Conservation (phyloP, 169 alveolate genomes). For the Plasmodium cynomolgi region DNA sequence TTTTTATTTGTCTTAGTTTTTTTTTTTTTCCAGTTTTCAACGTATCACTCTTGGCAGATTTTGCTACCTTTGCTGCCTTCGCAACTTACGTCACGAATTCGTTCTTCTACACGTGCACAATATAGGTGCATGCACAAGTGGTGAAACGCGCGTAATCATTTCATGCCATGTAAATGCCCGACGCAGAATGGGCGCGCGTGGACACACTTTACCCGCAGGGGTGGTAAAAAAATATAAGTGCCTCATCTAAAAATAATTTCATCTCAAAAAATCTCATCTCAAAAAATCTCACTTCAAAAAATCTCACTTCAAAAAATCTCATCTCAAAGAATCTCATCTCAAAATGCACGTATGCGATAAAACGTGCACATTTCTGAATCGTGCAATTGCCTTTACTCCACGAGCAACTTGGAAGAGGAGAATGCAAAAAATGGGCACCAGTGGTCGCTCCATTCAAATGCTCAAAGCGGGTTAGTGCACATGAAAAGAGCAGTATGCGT, state of each 20-base stretch:
- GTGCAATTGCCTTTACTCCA: not conserved
- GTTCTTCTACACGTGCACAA: not conserved
- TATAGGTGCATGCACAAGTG: not conserved
- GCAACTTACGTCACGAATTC: not conserved
- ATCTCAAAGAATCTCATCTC: not conserved
- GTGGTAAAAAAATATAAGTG: not conserved
- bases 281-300: not conserved
- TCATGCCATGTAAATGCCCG: not conserved
- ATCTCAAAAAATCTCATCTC: not conserved
- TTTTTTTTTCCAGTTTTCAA: not conserved
- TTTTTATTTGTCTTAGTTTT: not conserved
- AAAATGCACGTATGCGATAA: not conserved
- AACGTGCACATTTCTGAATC: not conserved
- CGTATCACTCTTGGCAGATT: not conserved
- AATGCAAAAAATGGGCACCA: not conserved
- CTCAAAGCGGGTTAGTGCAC: not conserved
- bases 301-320: not conserved
- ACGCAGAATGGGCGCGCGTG: not conserved
- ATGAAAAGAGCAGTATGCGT: not conserved
- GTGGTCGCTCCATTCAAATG: not conserved
- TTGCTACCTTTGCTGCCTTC: not conserved
- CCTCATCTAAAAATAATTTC: not conserved
- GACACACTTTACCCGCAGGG: not conserved
- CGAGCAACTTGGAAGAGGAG: not conserved
- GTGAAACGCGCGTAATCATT: not conserved